Base-by-base conservation (phyloP, 192 early-diverging fungal species). In the Podila epicladia region DNA sequence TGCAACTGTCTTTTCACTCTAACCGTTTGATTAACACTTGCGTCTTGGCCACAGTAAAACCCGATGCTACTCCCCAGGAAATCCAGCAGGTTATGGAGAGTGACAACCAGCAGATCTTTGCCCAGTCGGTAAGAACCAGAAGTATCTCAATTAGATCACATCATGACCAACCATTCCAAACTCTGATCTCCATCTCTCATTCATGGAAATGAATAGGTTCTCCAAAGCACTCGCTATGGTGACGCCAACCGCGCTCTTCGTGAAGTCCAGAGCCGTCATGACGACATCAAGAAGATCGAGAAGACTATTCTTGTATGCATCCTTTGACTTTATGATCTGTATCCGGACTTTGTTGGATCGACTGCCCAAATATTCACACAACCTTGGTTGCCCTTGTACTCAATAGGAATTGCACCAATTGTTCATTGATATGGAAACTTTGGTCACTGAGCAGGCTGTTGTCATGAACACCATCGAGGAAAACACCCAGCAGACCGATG, bases 211-310 rank as follows among this genome's bases (percentile, higher is more conserved):
- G 51, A 70, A 65, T 65, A 92, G 90, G 88, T 96, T 61, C 86
- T 94, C 74, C 87, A 91, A 73, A 84, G 86, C 35, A 88, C 90
- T 26, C 92, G 94, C 51, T 89, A 88, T 29, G 86, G 87, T 22
- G 93, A 95, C 72, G 94, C 94, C 19, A 85, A 86, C 49, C 85
- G 87, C 33, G 95, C 94, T 9, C 73, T 97, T 22, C 75, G 88
- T 35, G 95, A 96, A 82, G 95, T 97, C 41, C 95, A 97, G 84
- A 85, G 91, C 67, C 85, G 94, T 41, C 95, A 97, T 70, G 84
- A 91, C 65, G 95, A 97, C 69, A 94, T 97, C 61, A 87, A 94
- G 69, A 90, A 92, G 83, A 96, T 97, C 74, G 95, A 97, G 84
- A 92, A 89, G 74, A 93, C 91, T 19, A 95, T 96, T 74, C 71